phyloP scores from a whole-genome alignment of 1,284 basidiomycete species.

The Puccinia hordei region DNA sequence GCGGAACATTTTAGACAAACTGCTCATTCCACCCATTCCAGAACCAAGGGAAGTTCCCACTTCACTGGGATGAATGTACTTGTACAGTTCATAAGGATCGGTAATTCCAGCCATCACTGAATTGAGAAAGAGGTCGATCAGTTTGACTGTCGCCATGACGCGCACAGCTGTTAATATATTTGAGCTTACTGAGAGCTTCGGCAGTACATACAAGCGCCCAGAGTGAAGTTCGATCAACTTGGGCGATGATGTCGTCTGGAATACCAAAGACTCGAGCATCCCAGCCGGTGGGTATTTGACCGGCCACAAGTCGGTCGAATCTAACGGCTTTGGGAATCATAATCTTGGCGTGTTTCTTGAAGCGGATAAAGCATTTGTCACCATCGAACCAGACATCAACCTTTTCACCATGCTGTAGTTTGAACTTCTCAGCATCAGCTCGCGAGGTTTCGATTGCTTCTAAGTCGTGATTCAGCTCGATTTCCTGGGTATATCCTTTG shows the following conservation, averaged over 20 bases:
- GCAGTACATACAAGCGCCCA: slow-evolving; percentile 95
- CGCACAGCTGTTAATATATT: background rate
- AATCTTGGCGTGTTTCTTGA: slow-evolving; percentile 96
- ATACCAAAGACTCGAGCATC: slow-evolving; percentile 93
- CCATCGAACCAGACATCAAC: slow-evolving; percentile 88
- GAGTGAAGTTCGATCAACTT: slow-evolving; percentile 89
- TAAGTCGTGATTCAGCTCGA: slow-evolving; percentile 93
- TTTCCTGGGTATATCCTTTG: slow-evolving; percentile 95
- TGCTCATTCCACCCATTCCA: slow-evolving; percentile 53
- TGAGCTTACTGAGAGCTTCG: slow-evolving; percentile 73
- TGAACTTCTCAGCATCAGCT: slow-evolving; percentile 90
- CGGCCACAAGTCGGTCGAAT: slow-evolving; percentile 91
- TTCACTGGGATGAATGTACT: slow-evolving; percentile 93
- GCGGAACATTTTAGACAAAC: slow-evolving; percentile 82
- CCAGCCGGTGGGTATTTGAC: slow-evolving; percentile 97
- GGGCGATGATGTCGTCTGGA: slow-evolving; percentile 92
- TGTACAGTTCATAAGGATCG: slow-evolving; percentile 75
- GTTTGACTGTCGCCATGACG: background rate
- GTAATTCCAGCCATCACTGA: slow-evolving; percentile 87
- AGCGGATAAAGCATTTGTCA: slow-evolving; percentile 87
- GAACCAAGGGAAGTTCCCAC: slow-evolving; percentile 62
- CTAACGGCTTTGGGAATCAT: slow-evolving; percentile 91
- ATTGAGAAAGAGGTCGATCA: slow-evolving; percentile 14
- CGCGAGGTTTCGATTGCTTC: slow-evolving; percentile 92
- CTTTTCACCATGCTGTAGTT: slow-evolving; percentile 92